Evolutionary conservation across 1,284 basidiomycete genomes (phyloP).

Genomic region (Cystobasidium sp.): DNA sequence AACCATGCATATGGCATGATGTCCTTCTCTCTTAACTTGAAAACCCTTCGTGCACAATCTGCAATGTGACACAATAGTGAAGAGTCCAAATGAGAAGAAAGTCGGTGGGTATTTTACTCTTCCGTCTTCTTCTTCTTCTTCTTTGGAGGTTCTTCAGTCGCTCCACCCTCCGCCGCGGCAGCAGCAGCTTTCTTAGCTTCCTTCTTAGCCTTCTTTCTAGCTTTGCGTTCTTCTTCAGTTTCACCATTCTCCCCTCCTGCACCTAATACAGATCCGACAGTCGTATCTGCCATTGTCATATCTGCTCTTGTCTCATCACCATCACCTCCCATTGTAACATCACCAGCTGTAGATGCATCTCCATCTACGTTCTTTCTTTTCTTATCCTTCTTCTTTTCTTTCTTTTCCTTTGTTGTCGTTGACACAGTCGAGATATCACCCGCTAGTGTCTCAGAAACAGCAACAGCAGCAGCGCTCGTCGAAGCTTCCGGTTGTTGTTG

Average conservation of each 20-base stretch:
- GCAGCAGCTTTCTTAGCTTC: conserved; percentile 45
- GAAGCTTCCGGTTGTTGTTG: conserved; percentile 42
- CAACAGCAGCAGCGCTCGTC: conserved; percentile 53
- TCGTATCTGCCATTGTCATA: conserved; percentile 45
- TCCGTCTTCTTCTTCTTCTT: conserved; percentile 45
- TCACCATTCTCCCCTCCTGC: conserved; percentile 14
- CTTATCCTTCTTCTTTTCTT: conserved; percentile 56
- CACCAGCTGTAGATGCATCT: conserved; percentile 44
- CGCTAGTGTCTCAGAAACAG: conserved; percentile 40
- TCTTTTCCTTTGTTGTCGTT: conserved; percentile 53
- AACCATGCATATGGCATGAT: too few species aligned
- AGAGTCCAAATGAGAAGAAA: too few species aligned
- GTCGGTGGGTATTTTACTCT: too few species aligned
- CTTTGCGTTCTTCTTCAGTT: conserved; percentile 45
- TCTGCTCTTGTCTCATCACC: conserved; percentile 6
- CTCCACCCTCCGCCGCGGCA: neutral
- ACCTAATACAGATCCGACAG: neutral
- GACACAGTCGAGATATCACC: conserved; percentile 39
- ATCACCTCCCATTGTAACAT: conserved; percentile 26
- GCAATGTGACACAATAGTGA: too few species aligned
- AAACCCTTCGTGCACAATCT: too few species aligned
- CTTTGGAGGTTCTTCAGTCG: conserved; percentile 44
- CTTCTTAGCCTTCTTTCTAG: conserved; percentile 44
- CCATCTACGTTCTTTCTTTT: conserved; percentile 57
- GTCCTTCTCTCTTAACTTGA: too few species aligned